phyloP scores from a whole-genome alignment of 192 early-diverging fungal species.

The Entophlyctis luteolus region DNA sequence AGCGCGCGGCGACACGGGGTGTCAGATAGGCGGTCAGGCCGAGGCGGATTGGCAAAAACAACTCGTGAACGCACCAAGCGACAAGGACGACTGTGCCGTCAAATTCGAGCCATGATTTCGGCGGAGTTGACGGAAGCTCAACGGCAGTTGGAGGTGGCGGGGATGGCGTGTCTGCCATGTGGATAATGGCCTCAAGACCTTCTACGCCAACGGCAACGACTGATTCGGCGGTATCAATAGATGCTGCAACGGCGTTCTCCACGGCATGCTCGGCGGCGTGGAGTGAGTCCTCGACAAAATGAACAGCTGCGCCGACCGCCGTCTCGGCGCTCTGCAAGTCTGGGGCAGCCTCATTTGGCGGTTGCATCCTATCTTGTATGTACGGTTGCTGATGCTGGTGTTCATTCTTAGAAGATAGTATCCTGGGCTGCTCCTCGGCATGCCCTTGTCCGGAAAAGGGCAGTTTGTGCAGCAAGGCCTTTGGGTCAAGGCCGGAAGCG shows the following conservation, averaged over 20 bases:
- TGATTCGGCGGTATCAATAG: neutral
- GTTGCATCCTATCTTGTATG: neutral
- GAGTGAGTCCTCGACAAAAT: too few species aligned
- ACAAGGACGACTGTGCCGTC: constrained; percentile 25
- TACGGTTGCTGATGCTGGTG: neutral
- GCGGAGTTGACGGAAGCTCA: neutral
- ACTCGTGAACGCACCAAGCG: constrained; percentile 28
- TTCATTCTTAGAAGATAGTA: neutral
- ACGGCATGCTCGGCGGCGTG: too few species aligned
- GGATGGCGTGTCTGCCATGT: neutral
- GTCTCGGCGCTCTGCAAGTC: too few species aligned
- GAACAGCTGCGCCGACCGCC: neutral
- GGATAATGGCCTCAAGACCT: neutral
- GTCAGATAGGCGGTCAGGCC: constrained; percentile 35
- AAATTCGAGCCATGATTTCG: too few species aligned
- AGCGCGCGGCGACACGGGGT: constrained; percentile 17
- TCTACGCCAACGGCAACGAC: neutral
- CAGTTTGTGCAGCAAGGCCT: neutral
- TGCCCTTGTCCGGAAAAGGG: neutral
- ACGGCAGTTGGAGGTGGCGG: neutral
- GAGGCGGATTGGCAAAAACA: constrained; percentile 34
- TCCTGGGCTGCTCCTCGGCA: neutral
- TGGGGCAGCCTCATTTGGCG: neutral
- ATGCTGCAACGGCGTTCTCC: neutral
- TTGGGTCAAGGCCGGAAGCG: neutral